Conservation (phyloP, 305 asterid genomes). For the Fraxinus platypoda region DNA sequence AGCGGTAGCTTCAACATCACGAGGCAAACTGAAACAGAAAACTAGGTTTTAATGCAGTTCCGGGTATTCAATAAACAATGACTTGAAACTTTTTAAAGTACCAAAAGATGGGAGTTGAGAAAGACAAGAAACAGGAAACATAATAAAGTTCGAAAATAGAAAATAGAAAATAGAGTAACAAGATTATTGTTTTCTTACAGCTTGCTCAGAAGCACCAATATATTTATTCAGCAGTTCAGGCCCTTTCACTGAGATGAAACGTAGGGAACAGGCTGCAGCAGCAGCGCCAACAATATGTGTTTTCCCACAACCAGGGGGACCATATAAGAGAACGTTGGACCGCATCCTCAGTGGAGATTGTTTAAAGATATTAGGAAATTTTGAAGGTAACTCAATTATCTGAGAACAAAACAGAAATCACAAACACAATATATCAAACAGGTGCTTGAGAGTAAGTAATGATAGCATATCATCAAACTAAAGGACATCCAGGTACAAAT, state of each 20-base stretch:
- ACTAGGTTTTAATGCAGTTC: background rate
- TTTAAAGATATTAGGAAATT: constrained; percentile 74
- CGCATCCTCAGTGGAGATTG: constrained; percentile 94
- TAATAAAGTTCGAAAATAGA: background rate
- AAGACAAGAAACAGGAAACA: constrained; percentile 3
- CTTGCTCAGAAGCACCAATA: constrained; percentile 99
- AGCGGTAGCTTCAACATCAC: background rate
- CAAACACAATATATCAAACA: background rate
- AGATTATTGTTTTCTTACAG: constrained; percentile 50
- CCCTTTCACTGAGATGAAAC: constrained; percentile 96
- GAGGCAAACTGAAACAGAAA: background rate
- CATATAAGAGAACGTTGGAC: constrained; percentile 92
- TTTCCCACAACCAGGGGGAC: constrained; percentile 99
- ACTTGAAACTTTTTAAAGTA: background rate
- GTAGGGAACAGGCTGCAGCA: constrained; percentile 93
- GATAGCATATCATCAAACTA: background rate
- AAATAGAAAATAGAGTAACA: constrained; percentile 9
- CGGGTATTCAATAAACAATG: background rate
- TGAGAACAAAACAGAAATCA: constrained; percentile 24
- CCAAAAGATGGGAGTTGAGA: background rate
- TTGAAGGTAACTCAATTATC: constrained; percentile 97
- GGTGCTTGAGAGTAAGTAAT: background rate
- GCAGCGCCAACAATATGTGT: constrained; percentile 98
- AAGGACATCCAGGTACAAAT: constrained; percentile 1
- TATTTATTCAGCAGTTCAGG: constrained; percentile 96